Percentiles rank a stretch among this genome's conserved stretches.
These are phyloP conservation scores for Schizosaccharomyces cryophilus DNA, from an alignment of 805 yeast species.

Conservation along the genomic window DNA sequence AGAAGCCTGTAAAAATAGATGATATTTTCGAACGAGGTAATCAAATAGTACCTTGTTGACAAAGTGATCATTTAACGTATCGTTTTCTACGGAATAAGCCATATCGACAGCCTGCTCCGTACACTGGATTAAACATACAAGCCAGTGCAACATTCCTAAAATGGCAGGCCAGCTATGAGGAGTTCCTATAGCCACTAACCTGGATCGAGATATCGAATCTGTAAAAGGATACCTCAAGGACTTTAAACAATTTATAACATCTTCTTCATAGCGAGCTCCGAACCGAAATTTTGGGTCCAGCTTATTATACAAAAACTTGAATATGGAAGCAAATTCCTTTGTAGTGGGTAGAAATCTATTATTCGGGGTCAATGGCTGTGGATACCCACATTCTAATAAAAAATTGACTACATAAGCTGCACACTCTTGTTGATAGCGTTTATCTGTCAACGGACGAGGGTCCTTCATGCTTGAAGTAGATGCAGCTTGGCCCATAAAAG, in stretches of 20 bases:
- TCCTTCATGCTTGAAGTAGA: conserved; percentile 17
- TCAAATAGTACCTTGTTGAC: conserved; percentile 29
- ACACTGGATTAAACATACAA: conserved; percentile 27
- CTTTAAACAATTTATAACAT: conserved; percentile 43
- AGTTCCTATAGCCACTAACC: conserved; percentile 78
- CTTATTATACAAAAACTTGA: conserved; percentile 53
- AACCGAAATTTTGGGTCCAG: conserved; percentile 61
- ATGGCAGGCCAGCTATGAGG: conserved; percentile 58
- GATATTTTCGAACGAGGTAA: conserved; percentile 43
- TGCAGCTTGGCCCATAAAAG: neutral
- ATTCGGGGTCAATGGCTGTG: conserved; percentile 40
- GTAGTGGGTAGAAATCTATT: conserved; percentile 62
- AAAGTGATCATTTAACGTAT: conserved; percentile 17
- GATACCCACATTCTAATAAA: conserved; percentile 41
- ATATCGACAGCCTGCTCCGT: neutral
- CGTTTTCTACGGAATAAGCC: neutral
- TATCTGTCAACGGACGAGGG: conserved; percentile 58
- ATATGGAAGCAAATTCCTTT: conserved; percentile 53
- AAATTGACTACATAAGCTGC: conserved; percentile 19
- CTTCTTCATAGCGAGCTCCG: conserved; percentile 44
- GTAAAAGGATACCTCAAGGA: conserved; percentile 54
- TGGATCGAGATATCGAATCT: conserved; percentile 59
- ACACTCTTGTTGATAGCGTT: conserved; percentile 29
- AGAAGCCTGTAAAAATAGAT: conserved; percentile 32
- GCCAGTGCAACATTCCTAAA: conserved; percentile 64